Percentiles rank a stretch among this genome's conserved stretches.
Evolutionary conservation across 2,329 filamentous ascomycete species (phyloP).

Genomic region (Colletotrichum spaethianum): DNA sequence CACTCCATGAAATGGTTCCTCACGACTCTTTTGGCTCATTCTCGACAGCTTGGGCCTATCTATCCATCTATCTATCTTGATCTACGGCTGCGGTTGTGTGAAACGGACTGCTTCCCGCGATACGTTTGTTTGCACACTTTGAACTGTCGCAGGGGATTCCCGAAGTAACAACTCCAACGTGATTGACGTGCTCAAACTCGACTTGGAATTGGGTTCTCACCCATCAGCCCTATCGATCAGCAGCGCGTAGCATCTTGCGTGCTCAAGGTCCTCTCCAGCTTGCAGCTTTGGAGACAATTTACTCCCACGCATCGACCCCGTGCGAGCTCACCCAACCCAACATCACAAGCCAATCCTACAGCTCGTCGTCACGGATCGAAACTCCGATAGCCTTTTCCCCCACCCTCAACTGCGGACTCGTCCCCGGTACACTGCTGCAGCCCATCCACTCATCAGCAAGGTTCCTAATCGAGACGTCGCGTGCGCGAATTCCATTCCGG

Average conservation of each 20-base stretch:
- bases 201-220: neutral
- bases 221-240: neutral
- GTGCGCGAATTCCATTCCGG: slow-evolving; percentile 25
- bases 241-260: neutral
- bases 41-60: neutral
- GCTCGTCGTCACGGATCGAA: slow-evolving; percentile 7
- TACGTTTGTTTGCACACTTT: neutral
- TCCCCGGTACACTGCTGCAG: too few species aligned
- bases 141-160: neutral
- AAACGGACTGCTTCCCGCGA: neutral
- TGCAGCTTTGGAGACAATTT: neutral
- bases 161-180: neutral
- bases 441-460: slow-evolving; percentile 3
- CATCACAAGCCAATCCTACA: slow-evolving; percentile 14
- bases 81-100: neutral
- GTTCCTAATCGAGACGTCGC: slow-evolving; percentile 16
- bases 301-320: neutral
- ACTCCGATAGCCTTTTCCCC: neutral
- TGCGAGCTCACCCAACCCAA: slow-evolving; percentile 15
- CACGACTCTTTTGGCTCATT: neutral
- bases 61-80: neutral
- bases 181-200: neutral
- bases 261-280: neutral
- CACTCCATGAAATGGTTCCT: neutral
- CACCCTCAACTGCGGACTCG: neutral